Conservation (phyloP, 106 monocot genomes). For the Platanthera zijinensis region DNA sequence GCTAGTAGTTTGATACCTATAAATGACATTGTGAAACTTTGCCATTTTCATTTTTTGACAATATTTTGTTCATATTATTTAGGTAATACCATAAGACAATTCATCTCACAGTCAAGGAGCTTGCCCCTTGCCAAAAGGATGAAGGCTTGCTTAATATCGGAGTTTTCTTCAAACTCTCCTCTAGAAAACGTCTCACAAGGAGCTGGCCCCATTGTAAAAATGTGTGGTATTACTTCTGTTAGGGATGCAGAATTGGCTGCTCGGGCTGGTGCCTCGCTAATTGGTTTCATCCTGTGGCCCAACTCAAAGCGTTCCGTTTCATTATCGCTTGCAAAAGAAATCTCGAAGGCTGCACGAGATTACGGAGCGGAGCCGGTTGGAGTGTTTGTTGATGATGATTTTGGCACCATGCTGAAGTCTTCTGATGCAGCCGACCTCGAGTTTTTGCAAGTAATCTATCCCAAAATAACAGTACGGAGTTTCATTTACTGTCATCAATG, state of each 20-base stretch:
- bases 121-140: constrained; percentile 12
- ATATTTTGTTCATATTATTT: neutral
- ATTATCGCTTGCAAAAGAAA: constrained; percentile 56
- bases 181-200: constrained; percentile 11
- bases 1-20: neutral
- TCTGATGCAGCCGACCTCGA: constrained; percentile 45
- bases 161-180: constrained; percentile 10
- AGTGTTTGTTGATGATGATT: constrained; percentile 80
- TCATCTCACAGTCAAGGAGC: constrained; percentile 6
- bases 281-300: constrained; percentile 96
- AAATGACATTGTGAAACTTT: neutral
- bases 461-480: no score
- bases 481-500: no score
- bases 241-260: constrained; percentile 73
- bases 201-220: constrained; percentile 56
- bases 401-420: constrained; percentile 40
- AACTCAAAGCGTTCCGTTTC: constrained; percentile 79
- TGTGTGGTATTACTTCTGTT: constrained; percentile 87
- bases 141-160: constrained; percentile 3
- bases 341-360: constrained; percentile 59
- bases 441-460: constrained; percentile 44
- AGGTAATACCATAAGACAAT: constrained; percentile 3
- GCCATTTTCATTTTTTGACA: neutral
- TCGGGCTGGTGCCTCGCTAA: constrained; percentile 60
- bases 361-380: constrained; percentile 75